Evolutionary conservation across 139 green algal species (phyloP), one percentile per base, ranked within the genome.

Genomic region (Yamagishiella unicocca): DNA sequence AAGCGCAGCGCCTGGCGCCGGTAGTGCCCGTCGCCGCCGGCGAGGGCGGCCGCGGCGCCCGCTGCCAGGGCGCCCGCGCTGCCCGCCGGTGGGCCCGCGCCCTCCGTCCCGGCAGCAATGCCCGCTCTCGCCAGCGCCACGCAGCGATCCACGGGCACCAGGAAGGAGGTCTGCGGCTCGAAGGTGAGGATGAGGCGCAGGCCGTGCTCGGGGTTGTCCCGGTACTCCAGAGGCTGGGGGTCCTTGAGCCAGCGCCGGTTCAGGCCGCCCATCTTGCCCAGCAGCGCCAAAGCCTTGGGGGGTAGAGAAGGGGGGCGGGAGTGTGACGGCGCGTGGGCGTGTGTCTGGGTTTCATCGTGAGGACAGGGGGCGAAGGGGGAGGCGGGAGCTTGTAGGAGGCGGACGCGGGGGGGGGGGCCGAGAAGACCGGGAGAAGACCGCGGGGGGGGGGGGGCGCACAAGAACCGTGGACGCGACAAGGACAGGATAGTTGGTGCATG

Each of bases 171-270:
- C 61, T 71, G 74, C 5, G 97, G 95, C 74, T 95, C 89, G 89
- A 99, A 99, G 55, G 94, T 98, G 37, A 99, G 94, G 82, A 99
- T 98, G 53, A 99, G 89, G 55, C 98, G 94, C 78, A 99, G 93
- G 38, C 97, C 98, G 87, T 99, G 96, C 91, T 99, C 98, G 0
- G 97, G 96, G 83, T 98, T 99, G 75, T 96, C 90, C 64, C 96
- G 96, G 84, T 93, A 96, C 24, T 98, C 96, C 21, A 98, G 91
- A 19, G 92, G 90, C 58, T 94, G 79, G 4, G 94, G 94, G 0
- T 96, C 94, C 68, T 90, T 84, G 54, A 99, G 90, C 87, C 96
- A 98, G 62, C 96, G 93, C 25, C 98, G 94, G 88, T 97, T 98
- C 50, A 97, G 93, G 14, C 97, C 98, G 33, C 98, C 97, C 77